Percentiles rank a stretch among this genome's conserved stretches.
Evolutionary conservation across 2,329 filamentous ascomycete genomes (phyloP).

Genomic region (Ustulina deusta): DNA sequence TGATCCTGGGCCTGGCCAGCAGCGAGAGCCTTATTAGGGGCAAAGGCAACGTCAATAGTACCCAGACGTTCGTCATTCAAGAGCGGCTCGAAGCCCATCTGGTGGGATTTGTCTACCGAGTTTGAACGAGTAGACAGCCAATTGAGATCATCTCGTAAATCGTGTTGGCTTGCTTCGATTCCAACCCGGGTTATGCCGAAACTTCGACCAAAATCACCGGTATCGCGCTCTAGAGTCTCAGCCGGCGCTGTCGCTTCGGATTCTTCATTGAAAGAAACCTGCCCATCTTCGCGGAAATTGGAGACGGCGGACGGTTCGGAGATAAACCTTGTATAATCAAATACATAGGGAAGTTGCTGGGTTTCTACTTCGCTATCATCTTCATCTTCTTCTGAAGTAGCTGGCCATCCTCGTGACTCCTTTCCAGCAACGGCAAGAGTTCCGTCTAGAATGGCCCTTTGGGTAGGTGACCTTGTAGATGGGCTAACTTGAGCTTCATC

Average conservation of each 20-base stretch:
- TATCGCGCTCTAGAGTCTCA: neutral
- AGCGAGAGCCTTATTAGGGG: conserved; percentile 13
- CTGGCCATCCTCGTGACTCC: conserved; percentile 1
- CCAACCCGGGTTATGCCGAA: neutral
- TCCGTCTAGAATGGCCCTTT: neutral
- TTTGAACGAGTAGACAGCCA: conserved; percentile 23
- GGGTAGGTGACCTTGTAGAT: neutral
- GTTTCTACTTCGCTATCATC: conserved; percentile 22
- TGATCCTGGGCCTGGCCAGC: neutral
- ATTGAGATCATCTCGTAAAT: neutral
- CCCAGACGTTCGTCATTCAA: conserved; percentile 28
- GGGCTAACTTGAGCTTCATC: neutral
- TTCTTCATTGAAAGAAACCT: conserved; percentile 8
- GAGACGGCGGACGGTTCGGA: conserved; percentile 3
- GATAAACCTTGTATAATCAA: conserved; percentile 16
- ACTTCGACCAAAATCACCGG: neutral
- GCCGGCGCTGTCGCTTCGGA: neutral
- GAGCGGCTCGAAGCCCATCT: conserved; percentile 21
- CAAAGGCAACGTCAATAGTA: conserved; percentile 24
- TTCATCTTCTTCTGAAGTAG: conserved; percentile 13
- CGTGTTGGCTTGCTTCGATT: neutral
- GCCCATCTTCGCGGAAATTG: neutral
- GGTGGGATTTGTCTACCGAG: conserved; percentile 19
- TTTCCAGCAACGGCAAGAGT: neutral
- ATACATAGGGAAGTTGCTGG: conserved; percentile 11